Conservation (phyloP, 192 early-diverging fungal species). For the Entomortierella chlamydospora region DNA sequence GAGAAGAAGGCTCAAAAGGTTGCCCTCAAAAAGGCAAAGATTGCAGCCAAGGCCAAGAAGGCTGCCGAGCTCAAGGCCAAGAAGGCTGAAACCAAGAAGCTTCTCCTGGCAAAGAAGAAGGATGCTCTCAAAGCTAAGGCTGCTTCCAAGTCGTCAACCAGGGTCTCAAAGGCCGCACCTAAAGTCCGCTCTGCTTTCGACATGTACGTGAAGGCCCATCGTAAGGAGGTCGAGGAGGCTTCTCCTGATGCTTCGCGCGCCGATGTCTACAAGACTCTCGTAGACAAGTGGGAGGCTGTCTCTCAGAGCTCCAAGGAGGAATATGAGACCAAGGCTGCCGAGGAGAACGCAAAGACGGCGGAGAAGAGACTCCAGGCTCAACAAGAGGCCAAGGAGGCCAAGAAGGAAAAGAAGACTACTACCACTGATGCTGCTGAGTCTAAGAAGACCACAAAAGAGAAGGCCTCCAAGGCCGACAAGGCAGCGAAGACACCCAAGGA, state of each 20-base stretch:
- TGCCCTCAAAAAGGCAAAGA: conserved; percentile 47
- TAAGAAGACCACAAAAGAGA: conserved; percentile 18
- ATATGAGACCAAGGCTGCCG: conserved; percentile 34
- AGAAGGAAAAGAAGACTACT: conserved; percentile 6
- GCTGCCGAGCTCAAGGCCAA: conserved; percentile 39
- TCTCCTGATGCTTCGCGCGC: conserved; percentile 43
- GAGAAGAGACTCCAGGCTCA: conserved; percentile 37
- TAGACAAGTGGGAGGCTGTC: conserved; percentile 53
- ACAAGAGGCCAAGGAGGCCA: neutral
- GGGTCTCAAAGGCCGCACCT: conserved; percentile 4
- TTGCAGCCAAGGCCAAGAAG: conserved; percentile 49
- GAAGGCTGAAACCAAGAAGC: conserved; percentile 36
- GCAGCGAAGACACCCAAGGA: conserved; percentile 15
- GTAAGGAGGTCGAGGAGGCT: conserved; percentile 39
- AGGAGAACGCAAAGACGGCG: conserved; percentile 36
- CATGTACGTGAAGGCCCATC: conserved; percentile 53
- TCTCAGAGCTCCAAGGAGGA: conserved; percentile 18
- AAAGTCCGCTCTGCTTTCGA: conserved; percentile 50
- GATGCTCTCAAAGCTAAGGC: conserved; percentile 28
- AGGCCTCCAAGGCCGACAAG: conserved; percentile 21
- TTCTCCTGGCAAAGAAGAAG: conserved; percentile 26
- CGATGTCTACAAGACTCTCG: conserved; percentile 40
- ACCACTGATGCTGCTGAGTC: conserved; percentile 7
- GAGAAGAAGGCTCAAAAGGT: conserved; percentile 45
- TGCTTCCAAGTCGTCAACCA: neutral